Percentiles rank a stretch among this genome's conserved stretches.
phyloP scores from a whole-genome alignment of 352 stramenopile genomes.

The Pythium biforme region DNA sequence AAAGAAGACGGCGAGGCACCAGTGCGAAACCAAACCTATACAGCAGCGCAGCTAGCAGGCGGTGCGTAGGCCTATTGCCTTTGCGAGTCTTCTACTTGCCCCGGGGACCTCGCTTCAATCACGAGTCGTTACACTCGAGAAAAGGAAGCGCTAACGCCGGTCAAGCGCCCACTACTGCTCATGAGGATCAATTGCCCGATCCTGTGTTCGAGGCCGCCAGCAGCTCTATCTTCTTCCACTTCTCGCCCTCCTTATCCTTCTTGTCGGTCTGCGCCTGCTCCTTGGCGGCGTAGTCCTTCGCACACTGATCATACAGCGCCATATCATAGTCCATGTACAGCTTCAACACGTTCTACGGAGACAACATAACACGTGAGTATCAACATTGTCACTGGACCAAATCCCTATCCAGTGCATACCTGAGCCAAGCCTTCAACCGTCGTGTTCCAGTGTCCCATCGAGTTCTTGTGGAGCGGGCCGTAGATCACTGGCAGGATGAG shows the following conservation, averaged over 20 bases:
- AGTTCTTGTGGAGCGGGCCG: slow-evolving; percentile 82
- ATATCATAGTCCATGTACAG: slow-evolving; percentile 92
- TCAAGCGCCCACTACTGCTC: slow-evolving; percentile 17
- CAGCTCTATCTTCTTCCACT: slow-evolving; percentile 93
- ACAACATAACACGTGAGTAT: slow-evolving; percentile 8
- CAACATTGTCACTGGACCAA: neutral
- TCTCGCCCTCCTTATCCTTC: slow-evolving; percentile 82
- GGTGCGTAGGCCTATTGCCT: slow-evolving; percentile 28
- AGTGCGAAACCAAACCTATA: slow-evolving; percentile 25
- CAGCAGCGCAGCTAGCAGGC: slow-evolving; percentile 25
- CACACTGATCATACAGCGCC: slow-evolving; percentile 90
- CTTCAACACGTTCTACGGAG: slow-evolving; percentile 60
- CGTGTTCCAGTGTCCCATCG: slow-evolving; percentile 95
- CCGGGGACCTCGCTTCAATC: slow-evolving; percentile 10
- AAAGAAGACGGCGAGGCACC: neutral
- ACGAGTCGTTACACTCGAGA: neutral
- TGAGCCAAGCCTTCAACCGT: slow-evolving; percentile 92
- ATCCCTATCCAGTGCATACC: slow-evolving; percentile 20
- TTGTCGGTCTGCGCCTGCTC: slow-evolving; percentile 65
- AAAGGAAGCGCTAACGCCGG: neutral
- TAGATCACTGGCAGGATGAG: slow-evolving; percentile 97
- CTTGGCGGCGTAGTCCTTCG: slow-evolving; percentile 82
- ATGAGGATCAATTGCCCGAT: slow-evolving; percentile 30
- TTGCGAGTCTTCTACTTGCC: slow-evolving; percentile 17
- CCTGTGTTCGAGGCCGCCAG: slow-evolving; percentile 76